A percentile compares a stretch with the other conserved stretches of the same genome.
These are phyloP conservation scores for Floccularia luteovirens DNA, from an alignment of 768 basidiomycete species.

Conservation along the genomic window DNA sequence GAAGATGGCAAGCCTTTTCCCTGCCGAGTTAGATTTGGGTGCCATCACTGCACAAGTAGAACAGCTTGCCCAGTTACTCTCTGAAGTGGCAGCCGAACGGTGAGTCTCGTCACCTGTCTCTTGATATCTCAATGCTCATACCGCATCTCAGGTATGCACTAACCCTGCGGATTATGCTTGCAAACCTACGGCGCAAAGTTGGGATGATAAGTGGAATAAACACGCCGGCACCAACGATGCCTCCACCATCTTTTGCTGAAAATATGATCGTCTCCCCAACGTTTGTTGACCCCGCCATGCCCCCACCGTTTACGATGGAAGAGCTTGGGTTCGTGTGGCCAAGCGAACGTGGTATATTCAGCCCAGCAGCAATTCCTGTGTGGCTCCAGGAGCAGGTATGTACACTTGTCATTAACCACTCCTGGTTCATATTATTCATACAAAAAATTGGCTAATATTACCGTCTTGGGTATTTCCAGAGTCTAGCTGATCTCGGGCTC, in stretches of 20 bases:
- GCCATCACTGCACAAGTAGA: constrained; percentile 81
- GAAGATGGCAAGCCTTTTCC: constrained; percentile 94
- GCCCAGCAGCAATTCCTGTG: constrained; percentile 73
- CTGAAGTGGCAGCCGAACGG: constrained; percentile 92
- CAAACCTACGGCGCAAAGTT: constrained; percentile 84
- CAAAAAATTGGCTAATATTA: too few relatives aligned
- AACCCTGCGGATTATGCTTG: constrained; percentile 88
- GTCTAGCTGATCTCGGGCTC: constrained; percentile 80
- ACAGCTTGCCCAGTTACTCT: constrained; percentile 83
- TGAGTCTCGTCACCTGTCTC: constrained; percentile 18
- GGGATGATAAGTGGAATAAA: constrained; percentile 48
- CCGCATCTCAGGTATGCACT: constrained; percentile 66
- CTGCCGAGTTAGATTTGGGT: constrained; percentile 70
- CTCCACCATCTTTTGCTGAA: constrained; percentile 43
- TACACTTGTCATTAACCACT: constrained; percentile 7
- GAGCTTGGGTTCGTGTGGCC: constrained; percentile 80
- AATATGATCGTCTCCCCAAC: constrained; percentile 56
- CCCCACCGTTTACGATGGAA: constrained; percentile 73
- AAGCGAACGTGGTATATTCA: constrained; percentile 56
- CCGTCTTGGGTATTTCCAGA: constrained; percentile 56
- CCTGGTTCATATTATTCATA: constrained; percentile 3
- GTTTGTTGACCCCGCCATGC: constrained; percentile 44
- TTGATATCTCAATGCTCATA: neutral
- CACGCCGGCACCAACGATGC: constrained; percentile 41
- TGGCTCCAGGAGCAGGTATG: constrained; percentile 90